Evolutionary conservation across 2,329 filamentous ascomycete species (phyloP), one percentile per base, ranked within the genome.

Genomic region (Aspergillus brasiliensis): DNA sequence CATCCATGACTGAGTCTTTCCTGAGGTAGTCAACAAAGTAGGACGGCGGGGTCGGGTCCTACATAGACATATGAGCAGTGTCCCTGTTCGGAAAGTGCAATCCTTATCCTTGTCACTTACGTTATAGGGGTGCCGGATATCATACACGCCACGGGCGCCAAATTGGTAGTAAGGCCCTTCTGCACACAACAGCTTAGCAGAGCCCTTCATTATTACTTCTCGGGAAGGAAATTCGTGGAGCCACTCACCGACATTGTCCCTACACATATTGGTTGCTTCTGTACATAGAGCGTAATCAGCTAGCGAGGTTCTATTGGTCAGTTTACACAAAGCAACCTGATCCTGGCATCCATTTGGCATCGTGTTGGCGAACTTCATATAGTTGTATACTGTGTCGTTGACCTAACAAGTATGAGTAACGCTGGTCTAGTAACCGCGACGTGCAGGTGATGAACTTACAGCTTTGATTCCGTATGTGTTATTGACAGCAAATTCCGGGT

Each of bases 1-100:
- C 83, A 19, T 83, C 71, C 62, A 86, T 84, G 1, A 90, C 80
- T 5, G 72, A 65, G 10, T 81, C 80, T 47, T 83, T 81, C 69
- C 90, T 89, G 56, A 93, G 81, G 72, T 89, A 91, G 40, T 87
- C 82, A 19, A 80, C 66, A 71, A 88, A 89, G 55, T 84, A 85
- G 37, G 75, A 76, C 0, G 86, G 81, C 3, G 90, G 89, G 62
- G 88, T 88, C 0, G 89, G 85, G 69, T 90, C 83, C 5, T 78
- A 62, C 77, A 73, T 56, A 76, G 75, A 17, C 34, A 40, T 34
- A 15, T 58, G 42, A 48, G 31, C 44, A 11, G 15, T 44, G 21
- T 34, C 38, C 37, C 48, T 56, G 23, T 28, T 28, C 21, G 23
- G 13, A 8, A 23, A 27, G 21, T 25, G 13, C 10, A 48, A n/a